Base-by-base conservation (phyloP, 352 stramenopile species). In the Phytopythium oedochilum region DNA sequence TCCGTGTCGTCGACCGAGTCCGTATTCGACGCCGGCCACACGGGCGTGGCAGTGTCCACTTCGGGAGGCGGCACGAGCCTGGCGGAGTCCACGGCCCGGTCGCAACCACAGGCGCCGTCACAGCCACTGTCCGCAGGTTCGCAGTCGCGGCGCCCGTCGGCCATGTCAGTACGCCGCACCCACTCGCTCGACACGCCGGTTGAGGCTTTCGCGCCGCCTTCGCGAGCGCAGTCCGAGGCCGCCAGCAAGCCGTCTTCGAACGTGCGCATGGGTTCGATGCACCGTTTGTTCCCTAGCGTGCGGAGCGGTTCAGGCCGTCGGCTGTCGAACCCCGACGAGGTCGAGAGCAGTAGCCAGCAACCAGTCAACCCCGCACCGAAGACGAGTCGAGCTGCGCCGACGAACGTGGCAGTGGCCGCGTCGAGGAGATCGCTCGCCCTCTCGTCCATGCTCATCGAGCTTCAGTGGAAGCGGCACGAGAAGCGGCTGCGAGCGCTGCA, bases 401-500 rank as follows among this genome's bases (percentile, higher is more conserved):
- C 29, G 3, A 35, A 0, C 18, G 22, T 8, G 3, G 22, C 17
- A 4, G 0, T 9, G 5, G 25, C n/a, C 3, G 4, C 23, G 12
- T 22, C 23, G 10, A 9, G 40, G 2, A 22, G 44, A 18, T 45
- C 40, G 7, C 45, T 51, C 18, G 26, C 31, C 9, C n/a, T 50
- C 0, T 35, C 75, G 18, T 70, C 71, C 49, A 38, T 60, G 17
- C 54, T 44, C 46, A 65, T 48, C 20, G 70, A 82, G 38, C 39
- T 69, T 3, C 64, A 59, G 17, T 82, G 72, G 72, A 69, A 72
- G 32, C 57, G 53, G 2, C 70, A 82, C 38, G 61, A 71, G 43
- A 82, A 77, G 35, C 67, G 72, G 10, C 53, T 82, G 45, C 67
- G 68, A 8, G 72, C 66, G 17, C 63, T 79, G n/a, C 61, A 69